Conservation (phyloP, 768 basidiomycete species). For the Boletus bicolor region DNA sequence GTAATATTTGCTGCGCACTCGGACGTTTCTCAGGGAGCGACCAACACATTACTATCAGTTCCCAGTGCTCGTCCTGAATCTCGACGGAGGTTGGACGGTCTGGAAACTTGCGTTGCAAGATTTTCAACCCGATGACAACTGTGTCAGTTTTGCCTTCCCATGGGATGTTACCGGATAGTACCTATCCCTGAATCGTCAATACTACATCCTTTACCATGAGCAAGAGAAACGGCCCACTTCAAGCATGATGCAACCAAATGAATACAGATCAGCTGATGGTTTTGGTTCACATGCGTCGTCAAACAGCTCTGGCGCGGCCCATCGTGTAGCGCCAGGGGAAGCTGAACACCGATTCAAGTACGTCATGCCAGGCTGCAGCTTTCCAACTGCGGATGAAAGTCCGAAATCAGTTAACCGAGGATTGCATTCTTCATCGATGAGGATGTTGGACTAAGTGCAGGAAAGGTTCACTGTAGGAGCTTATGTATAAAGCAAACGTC, state of each 20-base stretch:
- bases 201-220: not conserved
- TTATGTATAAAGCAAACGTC: not conserved
- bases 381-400: conserved; percentile 30
- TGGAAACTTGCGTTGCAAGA: not conserved
- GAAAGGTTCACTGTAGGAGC: not conserved
- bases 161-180: not conserved
- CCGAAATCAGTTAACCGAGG: conserved; percentile 44
- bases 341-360: conserved; percentile 28
- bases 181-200: not conserved
- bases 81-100: not conserved
- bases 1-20: not conserved
- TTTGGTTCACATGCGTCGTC: conserved; percentile 6
- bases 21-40: not conserved
- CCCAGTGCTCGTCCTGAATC: not conserved
- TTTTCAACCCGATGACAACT: not conserved
- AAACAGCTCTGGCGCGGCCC: conserved; percentile 41
- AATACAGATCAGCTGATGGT: conserved; percentile 15
- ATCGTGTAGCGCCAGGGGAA: conserved; percentile 38
- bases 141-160: not conserved
- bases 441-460: conserved; percentile 13
- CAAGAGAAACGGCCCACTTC: conserved; percentile 1
- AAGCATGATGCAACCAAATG: conserved; percentile 25
- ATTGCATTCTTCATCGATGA: conserved; percentile 37
- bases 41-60: not conserved
- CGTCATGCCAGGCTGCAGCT: conserved; percentile 27